phyloP scores from a whole-genome alignment of 1,284 basidiomycete genomes.

The Cutaneotrichosporon daszewskae region DNA sequence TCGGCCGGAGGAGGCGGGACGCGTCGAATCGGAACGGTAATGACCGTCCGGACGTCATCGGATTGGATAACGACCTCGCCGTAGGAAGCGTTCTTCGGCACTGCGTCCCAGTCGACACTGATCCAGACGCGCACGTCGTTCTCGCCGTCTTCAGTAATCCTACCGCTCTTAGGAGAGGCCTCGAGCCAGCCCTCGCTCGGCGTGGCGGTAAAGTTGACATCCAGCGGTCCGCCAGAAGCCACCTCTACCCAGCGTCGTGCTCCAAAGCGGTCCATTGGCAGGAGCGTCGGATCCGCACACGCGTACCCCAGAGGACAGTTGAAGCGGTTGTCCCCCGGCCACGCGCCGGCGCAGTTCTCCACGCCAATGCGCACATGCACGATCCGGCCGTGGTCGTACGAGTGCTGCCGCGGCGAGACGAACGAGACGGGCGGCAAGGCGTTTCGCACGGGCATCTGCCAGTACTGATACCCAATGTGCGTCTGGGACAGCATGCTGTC shows the following conservation, averaged over 20 bases:
- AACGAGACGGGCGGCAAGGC: slow-evolving; percentile 36
- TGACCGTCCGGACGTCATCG: slow-evolving; percentile 39
- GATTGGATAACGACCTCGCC: too few relatives aligned
- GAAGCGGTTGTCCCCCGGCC: slow-evolving; percentile 36
- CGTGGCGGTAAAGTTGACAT: slow-evolving; percentile 56
- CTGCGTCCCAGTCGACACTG: slow-evolving; percentile 57
- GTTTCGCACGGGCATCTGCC: slow-evolving; percentile 63
- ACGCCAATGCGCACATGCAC: slow-evolving; percentile 58
- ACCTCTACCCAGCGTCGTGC: slow-evolving; percentile 59
- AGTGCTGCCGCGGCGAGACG: slow-evolving; percentile 4
- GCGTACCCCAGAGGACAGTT: slow-evolving; percentile 52
- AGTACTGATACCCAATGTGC: slow-evolving; percentile 50
- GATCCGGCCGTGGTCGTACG: background rate
- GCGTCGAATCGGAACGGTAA: slow-evolving; percentile 45
- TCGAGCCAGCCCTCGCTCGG: slow-evolving; percentile 56
- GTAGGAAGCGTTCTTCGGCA: too few relatives aligned
- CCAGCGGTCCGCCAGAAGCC: slow-evolving; percentile 56
- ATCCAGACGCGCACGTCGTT: slow-evolving; percentile 56
- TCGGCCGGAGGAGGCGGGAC: slow-evolving; percentile 32
- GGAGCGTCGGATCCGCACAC: slow-evolving; percentile 53
- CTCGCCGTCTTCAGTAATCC: slow-evolving; percentile 50
- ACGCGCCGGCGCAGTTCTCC: slow-evolving; percentile 55
- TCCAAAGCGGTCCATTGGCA: slow-evolving; percentile 56
- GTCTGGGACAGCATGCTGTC: slow-evolving; percentile 62
- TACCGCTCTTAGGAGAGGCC: slow-evolving; percentile 52